These are phyloP conservation scores for Pseudomonodictys pantanalensis DNA, from an alignment of 495 filamentous ascomycete species.

Conservation along the genomic window DNA sequence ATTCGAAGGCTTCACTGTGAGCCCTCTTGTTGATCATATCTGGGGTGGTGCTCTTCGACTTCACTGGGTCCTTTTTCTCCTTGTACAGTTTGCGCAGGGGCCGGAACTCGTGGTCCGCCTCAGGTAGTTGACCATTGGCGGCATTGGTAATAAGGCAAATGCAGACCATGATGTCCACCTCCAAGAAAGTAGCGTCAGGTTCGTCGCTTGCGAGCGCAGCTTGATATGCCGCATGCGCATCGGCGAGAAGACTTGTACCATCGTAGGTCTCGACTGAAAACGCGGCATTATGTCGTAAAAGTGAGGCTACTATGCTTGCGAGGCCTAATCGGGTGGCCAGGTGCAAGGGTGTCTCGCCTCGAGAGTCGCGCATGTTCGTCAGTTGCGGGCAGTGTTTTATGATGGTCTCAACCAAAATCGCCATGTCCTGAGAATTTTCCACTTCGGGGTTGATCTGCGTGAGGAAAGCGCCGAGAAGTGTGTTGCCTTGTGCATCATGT, in stretches of 20 bases:
- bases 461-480: background rate
- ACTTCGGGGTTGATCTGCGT: background rate
- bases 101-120: background rate
- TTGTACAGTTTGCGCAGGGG: background rate
- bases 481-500: background rate
- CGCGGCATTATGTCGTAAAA: background rate
- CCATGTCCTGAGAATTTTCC: background rate
- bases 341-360: background rate
- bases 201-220: background rate
- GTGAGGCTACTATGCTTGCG: background rate
- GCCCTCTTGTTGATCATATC: too few species aligned
- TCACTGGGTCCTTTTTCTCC: background rate
- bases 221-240: too few species aligned
- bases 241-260: background rate
- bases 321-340: background rate
- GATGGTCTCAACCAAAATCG: too few species aligned
- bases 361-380: background rate
- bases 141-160: background rate
- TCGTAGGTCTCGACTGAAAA: constrained; percentile 2
- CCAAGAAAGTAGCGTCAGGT: background rate
- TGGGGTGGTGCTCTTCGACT: too few species aligned
- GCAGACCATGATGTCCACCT: background rate
- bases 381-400: background rate
- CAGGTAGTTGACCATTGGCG: background rate
- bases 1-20: too few species aligned